Evolutionary conservation across 2,329 filamentous ascomycete genomes (phyloP).

Genomic region (Phoma sp.): DNA sequence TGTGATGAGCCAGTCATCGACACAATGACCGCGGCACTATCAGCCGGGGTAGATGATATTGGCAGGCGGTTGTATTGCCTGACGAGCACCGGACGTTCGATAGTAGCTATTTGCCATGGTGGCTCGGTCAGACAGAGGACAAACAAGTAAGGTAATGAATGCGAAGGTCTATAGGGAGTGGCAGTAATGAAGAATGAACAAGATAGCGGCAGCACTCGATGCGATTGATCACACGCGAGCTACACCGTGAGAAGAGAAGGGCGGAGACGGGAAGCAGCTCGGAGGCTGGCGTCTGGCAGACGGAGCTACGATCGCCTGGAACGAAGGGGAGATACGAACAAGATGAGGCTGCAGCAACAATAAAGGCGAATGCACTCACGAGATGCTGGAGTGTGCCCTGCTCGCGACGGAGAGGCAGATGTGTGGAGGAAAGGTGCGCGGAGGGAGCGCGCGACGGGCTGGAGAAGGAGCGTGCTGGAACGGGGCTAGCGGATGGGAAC

Average conservation of each 20-base stretch:
- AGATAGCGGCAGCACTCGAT: constrained; percentile 36
- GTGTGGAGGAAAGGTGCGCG: constrained; percentile 32
- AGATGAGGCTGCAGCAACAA: constrained; percentile 35
- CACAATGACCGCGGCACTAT: constrained; percentile 20
- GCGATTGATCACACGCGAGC: constrained; percentile 41
- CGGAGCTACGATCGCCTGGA: constrained; percentile 43
- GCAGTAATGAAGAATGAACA: constrained; percentile 33
- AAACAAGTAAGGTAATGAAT: constrained; percentile 40
- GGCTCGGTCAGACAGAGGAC: constrained; percentile 49
- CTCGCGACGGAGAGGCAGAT: constrained; percentile 32
- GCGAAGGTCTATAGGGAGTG: constrained; percentile 37
- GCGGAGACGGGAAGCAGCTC: constrained; percentile 37
- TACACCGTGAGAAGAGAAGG: constrained; percentile 41
- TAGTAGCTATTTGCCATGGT: constrained; percentile 51
- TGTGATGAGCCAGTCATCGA: constrained; percentile 27
- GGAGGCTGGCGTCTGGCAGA: constrained; percentile 38
- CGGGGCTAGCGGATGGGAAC: constrained; percentile 24
- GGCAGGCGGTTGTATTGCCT: constrained; percentile 33
- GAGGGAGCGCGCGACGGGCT: constrained; percentile 25
- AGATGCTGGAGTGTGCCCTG: constrained; percentile 40
- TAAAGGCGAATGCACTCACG: constrained; percentile 47
- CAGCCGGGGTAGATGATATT: constrained; percentile 27
- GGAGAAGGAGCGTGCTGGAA: constrained; percentile 26
- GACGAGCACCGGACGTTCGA: constrained; percentile 37
- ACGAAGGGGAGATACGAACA: constrained; percentile 36